Conservation (phyloP, 805 yeast species). For the Pichia californica region DNA sequence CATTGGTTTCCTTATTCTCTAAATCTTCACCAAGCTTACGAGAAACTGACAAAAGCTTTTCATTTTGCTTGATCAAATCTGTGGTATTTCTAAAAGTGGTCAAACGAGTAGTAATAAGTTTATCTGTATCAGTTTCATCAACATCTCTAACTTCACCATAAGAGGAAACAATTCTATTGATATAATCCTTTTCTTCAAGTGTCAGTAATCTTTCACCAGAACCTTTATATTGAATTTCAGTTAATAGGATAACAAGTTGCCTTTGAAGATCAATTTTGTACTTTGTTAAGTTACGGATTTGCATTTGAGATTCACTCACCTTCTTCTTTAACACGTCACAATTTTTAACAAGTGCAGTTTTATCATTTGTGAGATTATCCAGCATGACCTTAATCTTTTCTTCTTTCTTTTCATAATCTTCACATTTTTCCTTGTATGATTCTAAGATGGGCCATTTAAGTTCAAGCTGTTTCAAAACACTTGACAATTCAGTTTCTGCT, state of each 20-base stretch:
- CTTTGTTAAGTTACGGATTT: slow-evolving; percentile 42
- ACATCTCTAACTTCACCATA: slow-evolving; percentile 11
- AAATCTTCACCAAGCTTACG: slow-evolving; percentile 67
- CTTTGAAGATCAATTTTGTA: slow-evolving; percentile 69
- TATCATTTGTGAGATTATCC: slow-evolving; percentile 47
- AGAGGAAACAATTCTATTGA: slow-evolving; percentile 45
- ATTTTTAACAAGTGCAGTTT: slow-evolving; percentile 16
- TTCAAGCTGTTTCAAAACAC: slow-evolving; percentile 70
- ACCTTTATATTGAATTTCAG: slow-evolving; percentile 55
- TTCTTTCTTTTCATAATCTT: slow-evolving; percentile 49
- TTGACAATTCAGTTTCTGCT: slow-evolving; percentile 64
- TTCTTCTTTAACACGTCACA: slow-evolving; percentile 24
- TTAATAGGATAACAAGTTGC: slow-evolving; percentile 71
- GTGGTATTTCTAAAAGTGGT: slow-evolving; percentile 60
- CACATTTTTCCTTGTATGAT: slow-evolving; percentile 57
- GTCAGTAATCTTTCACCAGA: slow-evolving; percentile 57
- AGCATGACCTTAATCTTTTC: slow-evolving; percentile 47
- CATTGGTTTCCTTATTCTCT: slow-evolving; percentile 52
- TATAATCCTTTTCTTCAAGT: slow-evolving; percentile 55
- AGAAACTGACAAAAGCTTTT: slow-evolving; percentile 60
- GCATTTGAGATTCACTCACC: slow-evolving; percentile 39
- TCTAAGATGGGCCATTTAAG: slow-evolving; percentile 68
- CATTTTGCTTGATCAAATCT: slow-evolving; percentile 69
- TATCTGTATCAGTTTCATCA: slow-evolving; percentile 59
- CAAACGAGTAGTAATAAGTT: slow-evolving; percentile 63